Conservation (phyloP, 2,329 filamentous ascomycete species). For the Fusarium sp. region DNA sequence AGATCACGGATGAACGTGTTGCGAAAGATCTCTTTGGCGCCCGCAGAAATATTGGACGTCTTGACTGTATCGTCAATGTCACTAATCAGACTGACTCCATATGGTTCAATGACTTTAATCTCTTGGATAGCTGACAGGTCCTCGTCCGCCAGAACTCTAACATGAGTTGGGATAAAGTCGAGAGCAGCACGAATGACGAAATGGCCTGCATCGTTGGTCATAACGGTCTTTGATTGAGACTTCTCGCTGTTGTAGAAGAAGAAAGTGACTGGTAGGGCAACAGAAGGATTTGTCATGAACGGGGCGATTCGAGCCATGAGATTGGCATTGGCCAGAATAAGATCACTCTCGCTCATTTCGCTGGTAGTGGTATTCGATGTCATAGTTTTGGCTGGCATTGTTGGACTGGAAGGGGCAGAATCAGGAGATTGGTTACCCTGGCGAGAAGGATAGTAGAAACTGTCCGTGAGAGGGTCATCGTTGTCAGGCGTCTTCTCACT, state of each 20-base stretch:
- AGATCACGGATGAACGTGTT: slow-evolving; percentile 94
- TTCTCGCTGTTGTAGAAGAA: slow-evolving; percentile 92
- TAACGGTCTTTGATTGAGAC: slow-evolving; percentile 84
- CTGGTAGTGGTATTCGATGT: slow-evolving; percentile 45
- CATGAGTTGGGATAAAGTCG: slow-evolving; percentile 89
- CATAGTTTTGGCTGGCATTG: slow-evolving; percentile 47
- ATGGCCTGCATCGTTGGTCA: slow-evolving; percentile 88
- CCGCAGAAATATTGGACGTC: slow-evolving; percentile 86
- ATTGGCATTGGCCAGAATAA: slow-evolving; percentile 82
- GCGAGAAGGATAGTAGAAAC: slow-evolving; percentile 41
- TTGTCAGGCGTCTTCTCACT: slow-evolving; percentile 69
- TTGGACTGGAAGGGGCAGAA: slow-evolving; percentile 55
- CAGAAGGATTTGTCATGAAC: slow-evolving; percentile 86
- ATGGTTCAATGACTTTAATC: slow-evolving; percentile 77
- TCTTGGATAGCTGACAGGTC: slow-evolving; percentile 82
- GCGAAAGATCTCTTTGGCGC: slow-evolving; percentile 92
- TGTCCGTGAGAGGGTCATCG: slow-evolving; percentile 46
- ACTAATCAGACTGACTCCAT: slow-evolving; percentile 90
- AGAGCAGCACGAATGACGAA: slow-evolving; percentile 82
- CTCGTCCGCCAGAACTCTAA: slow-evolving; percentile 87
- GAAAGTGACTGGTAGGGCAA: slow-evolving; percentile 80
- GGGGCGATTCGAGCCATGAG: slow-evolving; percentile 87
- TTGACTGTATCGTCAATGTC: slow-evolving; percentile 99
- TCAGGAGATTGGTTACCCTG: slow-evolving; percentile 48
- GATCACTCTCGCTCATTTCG: slow-evolving; percentile 78